Evolutionary conservation across 305 asterid species (phyloP).

Genomic region (Lippia alba): DNA sequence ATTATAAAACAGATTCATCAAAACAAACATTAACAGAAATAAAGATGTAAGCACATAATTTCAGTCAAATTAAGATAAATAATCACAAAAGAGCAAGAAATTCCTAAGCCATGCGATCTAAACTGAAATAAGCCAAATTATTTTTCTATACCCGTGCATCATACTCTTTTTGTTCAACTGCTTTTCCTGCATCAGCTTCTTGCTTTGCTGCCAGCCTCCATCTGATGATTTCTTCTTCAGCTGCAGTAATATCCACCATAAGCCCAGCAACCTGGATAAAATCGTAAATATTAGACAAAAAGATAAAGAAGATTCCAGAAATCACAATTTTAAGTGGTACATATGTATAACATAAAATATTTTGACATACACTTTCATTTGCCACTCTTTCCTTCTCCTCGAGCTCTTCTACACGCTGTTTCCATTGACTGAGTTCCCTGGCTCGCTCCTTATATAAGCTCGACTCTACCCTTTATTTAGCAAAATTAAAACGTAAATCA

Average conservation of each 20-base stretch:
- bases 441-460: slow-evolving; percentile 68
- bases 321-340: slow-evolving; percentile 6
- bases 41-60: too few relatives aligned
- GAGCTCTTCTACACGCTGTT: slow-evolving; percentile 76
- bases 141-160: slow-evolving; percentile 59
- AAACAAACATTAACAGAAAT: too few relatives aligned
- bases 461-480: slow-evolving; percentile 86
- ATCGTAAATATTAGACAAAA: slow-evolving; percentile 16
- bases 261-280: slow-evolving; percentile 86
- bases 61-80: too few relatives aligned
- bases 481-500: slow-evolving; percentile 31
- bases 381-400: slow-evolving; percentile 95
- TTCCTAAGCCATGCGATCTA: too few relatives aligned
- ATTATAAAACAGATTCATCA: too few relatives aligned
- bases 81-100: too few relatives aligned
- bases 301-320: not conserved
- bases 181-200: slow-evolving; percentile 97
- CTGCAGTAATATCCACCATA: slow-evolving; percentile 84
- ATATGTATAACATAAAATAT: slow-evolving; percentile 23
- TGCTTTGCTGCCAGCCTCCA: slow-evolving; percentile 97
- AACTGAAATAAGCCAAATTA: slow-evolving; percentile 14
- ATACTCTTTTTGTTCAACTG: slow-evolving; percentile 85
- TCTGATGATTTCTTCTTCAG: slow-evolving; percentile 93
- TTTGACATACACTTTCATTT: slow-evolving; percentile 79
- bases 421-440: slow-evolving; percentile 85